phyloP scores from a whole-genome alignment of 1,284 basidiomycete genomes.

The Puccinia triticina region DNA sequence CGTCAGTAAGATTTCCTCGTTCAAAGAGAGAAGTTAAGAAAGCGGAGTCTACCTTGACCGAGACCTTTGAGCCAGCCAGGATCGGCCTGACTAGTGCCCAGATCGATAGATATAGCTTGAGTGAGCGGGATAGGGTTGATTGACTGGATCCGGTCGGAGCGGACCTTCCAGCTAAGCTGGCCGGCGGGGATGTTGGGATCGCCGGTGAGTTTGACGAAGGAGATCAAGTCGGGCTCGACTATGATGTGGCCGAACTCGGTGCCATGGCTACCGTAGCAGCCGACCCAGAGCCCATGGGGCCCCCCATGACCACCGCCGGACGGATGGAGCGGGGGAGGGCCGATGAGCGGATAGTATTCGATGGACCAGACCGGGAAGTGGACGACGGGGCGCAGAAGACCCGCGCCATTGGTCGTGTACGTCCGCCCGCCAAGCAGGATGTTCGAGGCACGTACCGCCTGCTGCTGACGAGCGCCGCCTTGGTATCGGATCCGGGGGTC shows the following conservation, averaged over 20 bases:
- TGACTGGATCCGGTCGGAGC: neutral
- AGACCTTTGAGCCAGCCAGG: conserved; percentile 20
- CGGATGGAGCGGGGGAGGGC: neutral
- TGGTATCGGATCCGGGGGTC: conserved; percentile 14
- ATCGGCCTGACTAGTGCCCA: neutral
- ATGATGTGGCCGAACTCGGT: conserved; percentile 21
- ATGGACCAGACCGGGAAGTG: conserved; percentile 23
- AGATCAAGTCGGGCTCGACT: conserved; percentile 3
- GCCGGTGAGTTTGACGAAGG: conserved; percentile 36
- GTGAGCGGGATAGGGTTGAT: neutral
- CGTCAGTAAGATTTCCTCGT: neutral
- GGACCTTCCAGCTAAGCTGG: conserved; percentile 18
- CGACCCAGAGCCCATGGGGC: conserved; percentile 24
- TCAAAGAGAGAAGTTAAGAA: no score
- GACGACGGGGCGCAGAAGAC: conserved; percentile 9
- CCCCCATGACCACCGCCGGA: no score
- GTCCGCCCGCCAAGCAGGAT: conserved; percentile 14
- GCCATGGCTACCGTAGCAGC: conserved; percentile 30
- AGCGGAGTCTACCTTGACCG: conserved; percentile 5
- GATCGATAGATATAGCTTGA: conserved; percentile 9
- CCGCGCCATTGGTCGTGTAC: conserved; percentile 11
- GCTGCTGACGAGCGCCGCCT: conserved; percentile 8
- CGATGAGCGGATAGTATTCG: conserved; percentile 21
- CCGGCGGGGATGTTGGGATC: conserved; percentile 35
- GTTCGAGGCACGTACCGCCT: neutral